These are phyloP conservation scores for Suhomyces panamericanus DNA, from an alignment of 1,139 yeast species.

Conservation along the genomic window DNA sequence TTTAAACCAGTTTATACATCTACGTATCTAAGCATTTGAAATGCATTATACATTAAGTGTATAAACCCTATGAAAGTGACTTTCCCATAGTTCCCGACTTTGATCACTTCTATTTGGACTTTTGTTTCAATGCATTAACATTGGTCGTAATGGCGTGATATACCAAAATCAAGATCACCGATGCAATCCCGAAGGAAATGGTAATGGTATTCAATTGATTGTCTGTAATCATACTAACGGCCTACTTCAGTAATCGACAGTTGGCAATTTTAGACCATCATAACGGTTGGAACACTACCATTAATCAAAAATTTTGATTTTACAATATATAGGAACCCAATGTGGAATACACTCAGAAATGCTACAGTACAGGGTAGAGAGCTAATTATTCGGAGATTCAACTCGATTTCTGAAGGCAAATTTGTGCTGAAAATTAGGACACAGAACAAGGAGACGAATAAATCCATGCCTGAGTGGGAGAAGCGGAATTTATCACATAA, in stretches of 20 bases:
- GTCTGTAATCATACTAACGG: constrained; percentile 68
- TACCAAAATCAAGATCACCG: constrained; percentile 68
- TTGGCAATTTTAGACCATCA: background rate
- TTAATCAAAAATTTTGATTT: background rate
- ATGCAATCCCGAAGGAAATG: constrained; percentile 70
- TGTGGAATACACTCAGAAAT: no score
- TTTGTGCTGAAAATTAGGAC: constrained; percentile 14
- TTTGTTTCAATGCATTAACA: constrained; percentile 20
- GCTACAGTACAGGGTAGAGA: background rate
- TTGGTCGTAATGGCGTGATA: constrained; percentile 62
- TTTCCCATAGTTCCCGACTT: no score
- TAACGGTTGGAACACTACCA: background rate
- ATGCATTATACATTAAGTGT: no score
- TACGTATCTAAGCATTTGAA: no score
- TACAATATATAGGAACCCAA: no score
- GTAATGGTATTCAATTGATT: constrained; percentile 73
- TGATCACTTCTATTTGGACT: background rate
- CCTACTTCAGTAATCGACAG: background rate
- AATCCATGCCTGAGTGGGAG: constrained; percentile 52
- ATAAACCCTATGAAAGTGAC: no score
- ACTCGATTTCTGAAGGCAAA: background rate
- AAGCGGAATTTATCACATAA: constrained; percentile 62
- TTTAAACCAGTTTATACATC: no score
- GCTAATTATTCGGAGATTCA: background rate
- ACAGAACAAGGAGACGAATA: constrained; percentile 11